Base-by-base conservation (phyloP, 768 basidiomycete species). In the Paxillus ammoniavirescens region DNA sequence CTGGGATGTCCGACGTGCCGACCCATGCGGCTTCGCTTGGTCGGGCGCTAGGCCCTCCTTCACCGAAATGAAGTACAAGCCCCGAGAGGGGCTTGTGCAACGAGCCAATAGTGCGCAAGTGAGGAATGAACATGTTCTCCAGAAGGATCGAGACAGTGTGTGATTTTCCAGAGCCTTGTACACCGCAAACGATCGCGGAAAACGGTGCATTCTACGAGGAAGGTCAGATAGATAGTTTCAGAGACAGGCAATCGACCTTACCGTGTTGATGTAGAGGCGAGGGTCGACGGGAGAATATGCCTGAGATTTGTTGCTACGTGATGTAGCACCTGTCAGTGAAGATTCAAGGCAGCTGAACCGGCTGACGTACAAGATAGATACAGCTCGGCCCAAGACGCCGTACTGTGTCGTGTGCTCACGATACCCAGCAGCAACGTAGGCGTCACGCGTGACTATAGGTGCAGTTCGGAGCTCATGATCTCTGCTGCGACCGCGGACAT, bases 111-210 rank as follows among this genome's bases (percentile, higher is more conserved):
- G 75, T 58, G 2, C 74, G 60, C 52, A 77, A 76, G 13, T 72
- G 68, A 0, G 83, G 58, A n/a, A 89, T 78, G 8, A 89, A 72
- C 82, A 89, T 86, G 54, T 75, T 84, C 63, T 90, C 89, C 0
- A 90, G 62, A 5, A 90, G 72, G 0, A 84, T 79, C 0, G 87
- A 82, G 2, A 87, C 80, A 0, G 85, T 87, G 47, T 90, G 87
- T 0, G 86, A 88, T 61, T 90, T 89, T 8, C 87, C 87, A 0
- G 87, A 84, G 0, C 88, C 86, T 71, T 89, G 88, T 0, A 88
- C 87, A 0, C 87, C 87, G 49, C 87, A 90, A 3, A 89, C 78
- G n/a, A 89, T 61, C 0, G 87, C 83, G 0, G 88, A 89, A 60
- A 88, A 85, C 0, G 87, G 88, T 0, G 87, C 76, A 61, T 88